These are phyloP conservation scores for Candida patagonica DNA, from an alignment of 805 yeast species.

Conservation along the genomic window DNA sequence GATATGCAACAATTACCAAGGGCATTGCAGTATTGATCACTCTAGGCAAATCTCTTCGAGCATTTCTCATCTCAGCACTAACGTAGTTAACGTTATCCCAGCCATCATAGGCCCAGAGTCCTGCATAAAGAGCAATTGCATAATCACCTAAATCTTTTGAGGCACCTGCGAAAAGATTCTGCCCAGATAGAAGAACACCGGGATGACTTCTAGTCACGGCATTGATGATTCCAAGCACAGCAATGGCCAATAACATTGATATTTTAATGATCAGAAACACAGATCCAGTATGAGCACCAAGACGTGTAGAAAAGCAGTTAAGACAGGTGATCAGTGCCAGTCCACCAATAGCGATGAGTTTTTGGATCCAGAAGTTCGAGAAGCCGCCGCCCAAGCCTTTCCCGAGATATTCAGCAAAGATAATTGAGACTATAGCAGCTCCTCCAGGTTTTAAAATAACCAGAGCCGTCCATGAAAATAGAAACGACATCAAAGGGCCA, in stretches of 20 bases:
- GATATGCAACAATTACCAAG: constrained; percentile 28
- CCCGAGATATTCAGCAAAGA: constrained; percentile 32
- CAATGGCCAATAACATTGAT: constrained; percentile 23
- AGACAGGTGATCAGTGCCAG: constrained; percentile 20
- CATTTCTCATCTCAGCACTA: constrained; percentile 32
- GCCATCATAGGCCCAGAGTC: constrained; percentile 37
- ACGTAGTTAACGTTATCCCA: constrained; percentile 37
- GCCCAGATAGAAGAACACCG: constrained; percentile 17
- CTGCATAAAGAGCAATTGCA: constrained; percentile 33
- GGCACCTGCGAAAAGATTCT: constrained; percentile 20
- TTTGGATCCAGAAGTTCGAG: constrained; percentile 22
- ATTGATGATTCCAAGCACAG: constrained; percentile 24
- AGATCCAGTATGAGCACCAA: constrained; percentile 28
- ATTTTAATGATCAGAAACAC: constrained; percentile 28
- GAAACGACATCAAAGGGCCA: constrained; percentile 30
- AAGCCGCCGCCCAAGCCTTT: constrained; percentile 15
- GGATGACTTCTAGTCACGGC: constrained; percentile 14
- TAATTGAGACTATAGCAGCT: constrained; percentile 32
- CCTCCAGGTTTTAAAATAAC: constrained; percentile 33
- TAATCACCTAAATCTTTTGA: constrained; percentile 22
- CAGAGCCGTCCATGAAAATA: constrained; percentile 32
- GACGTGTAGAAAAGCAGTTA: constrained; percentile 23
- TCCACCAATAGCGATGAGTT: constrained; percentile 26
- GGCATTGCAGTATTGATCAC: constrained; percentile 35
- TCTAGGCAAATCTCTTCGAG: constrained; percentile 29